phyloP scores from a whole-genome alignment of 306 rosid species.

The Lithocarpus polystachyus region DNA sequence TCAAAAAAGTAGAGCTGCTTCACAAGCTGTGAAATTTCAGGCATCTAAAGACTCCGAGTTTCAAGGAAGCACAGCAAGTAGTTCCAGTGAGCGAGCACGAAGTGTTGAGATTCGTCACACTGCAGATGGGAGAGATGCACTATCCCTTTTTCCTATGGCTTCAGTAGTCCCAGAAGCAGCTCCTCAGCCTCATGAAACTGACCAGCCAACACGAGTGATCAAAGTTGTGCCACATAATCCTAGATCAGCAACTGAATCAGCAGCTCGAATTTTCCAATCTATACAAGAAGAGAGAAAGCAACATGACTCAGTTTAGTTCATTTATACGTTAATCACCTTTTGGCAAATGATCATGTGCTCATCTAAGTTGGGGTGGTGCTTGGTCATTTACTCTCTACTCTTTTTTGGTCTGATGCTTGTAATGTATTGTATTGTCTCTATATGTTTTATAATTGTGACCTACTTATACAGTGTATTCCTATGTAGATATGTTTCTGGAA shows the following conservation, averaged over 20 bases:
- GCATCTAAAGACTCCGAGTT: slow-evolving; percentile 48
- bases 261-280: slow-evolving; percentile 87
- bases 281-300: slow-evolving; percentile 91
- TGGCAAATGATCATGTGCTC: not conserved
- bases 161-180: slow-evolving; percentile 39
- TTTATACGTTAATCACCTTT: not conserved
- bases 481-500: slow-evolving; percentile 9
- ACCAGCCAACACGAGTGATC: slow-evolving; percentile 55
- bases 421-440: not conserved
- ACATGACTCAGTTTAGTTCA: slow-evolving; percentile 25
- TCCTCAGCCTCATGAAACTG: slow-evolving; percentile 41
- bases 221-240: slow-evolving; percentile 91
- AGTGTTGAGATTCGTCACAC: slow-evolving; percentile 25
- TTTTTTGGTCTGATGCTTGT: not conserved
- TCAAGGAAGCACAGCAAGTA: slow-evolving; percentile 64
- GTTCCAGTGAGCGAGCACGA: slow-evolving; percentile 48
- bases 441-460: not conserved
- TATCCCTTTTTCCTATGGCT: slow-evolving; percentile 46
- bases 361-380: not conserved
- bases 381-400: not conserved
- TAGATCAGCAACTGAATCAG: slow-evolving; percentile 82
- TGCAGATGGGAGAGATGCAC: slow-evolving; percentile 51
- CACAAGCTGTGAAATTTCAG: slow-evolving; percentile 37
- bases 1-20: slow-evolving; percentile 30
- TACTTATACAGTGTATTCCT: not conserved